phyloP scores from a whole-genome alignment of 208 protist species.

The Trypanosoma mega region DNA sequence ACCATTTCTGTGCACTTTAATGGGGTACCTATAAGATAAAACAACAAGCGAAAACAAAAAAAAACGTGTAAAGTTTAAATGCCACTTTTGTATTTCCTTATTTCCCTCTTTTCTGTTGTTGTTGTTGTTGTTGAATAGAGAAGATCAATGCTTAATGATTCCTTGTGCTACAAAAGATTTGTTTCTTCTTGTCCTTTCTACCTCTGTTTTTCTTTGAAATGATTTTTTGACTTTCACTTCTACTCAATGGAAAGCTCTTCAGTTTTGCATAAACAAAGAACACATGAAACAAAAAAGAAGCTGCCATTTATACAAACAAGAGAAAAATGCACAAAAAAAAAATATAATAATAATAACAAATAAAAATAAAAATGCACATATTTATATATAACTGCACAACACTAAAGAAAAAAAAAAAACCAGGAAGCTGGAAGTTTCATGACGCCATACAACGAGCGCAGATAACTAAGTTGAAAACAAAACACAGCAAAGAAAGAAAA shows the following conservation, averaged over 20 bases:
- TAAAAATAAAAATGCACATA: background rate
- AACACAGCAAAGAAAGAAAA: background rate
- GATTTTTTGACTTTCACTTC: background rate
- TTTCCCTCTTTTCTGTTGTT: too few species aligned
- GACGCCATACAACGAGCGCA: too few species aligned
- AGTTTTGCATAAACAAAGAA: too few species aligned
- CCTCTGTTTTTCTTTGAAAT: background rate
- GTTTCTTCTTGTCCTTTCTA: background rate
- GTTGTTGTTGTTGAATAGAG: too few species aligned
- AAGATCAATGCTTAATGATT: too few species aligned
- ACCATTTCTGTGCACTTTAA: slow-evolving; percentile 10
- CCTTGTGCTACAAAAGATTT: slow-evolving; percentile 1
- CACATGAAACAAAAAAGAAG: too few species aligned
- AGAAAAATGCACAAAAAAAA: slow-evolving; percentile 15
- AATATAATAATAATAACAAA: background rate
- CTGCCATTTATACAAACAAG: too few species aligned
- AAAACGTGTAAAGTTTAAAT: background rate
- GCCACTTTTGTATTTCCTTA: too few species aligned
- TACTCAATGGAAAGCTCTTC: too few species aligned
- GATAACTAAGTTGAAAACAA: too few species aligned
- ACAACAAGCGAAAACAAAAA: slow-evolving; percentile 1
- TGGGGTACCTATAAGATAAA: slow-evolving; percentile 5
- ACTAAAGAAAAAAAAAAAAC: too few species aligned
- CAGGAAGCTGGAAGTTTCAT: too few species aligned
- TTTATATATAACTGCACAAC: slow-evolving; percentile 20